Evolutionary conservation across 805 yeast species (phyloP).

Genomic region (Zygoascus flipseniorum): DNA sequence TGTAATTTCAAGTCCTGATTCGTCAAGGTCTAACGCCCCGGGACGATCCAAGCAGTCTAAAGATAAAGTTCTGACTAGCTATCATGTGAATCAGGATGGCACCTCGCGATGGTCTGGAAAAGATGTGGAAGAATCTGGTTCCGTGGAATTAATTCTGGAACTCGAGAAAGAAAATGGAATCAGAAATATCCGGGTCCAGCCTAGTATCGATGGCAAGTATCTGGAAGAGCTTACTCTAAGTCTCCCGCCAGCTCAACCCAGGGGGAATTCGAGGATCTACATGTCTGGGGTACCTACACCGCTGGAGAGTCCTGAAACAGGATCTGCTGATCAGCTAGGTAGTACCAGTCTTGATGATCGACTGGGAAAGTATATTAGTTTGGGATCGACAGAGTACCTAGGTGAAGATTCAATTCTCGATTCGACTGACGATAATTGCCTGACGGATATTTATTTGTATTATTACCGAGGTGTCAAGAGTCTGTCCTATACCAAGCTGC

Average conservation of each 20-base stretch:
- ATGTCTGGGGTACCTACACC: neutral
- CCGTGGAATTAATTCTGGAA: neutral
- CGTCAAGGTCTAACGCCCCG: neutral
- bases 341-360: neutral
- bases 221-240: neutral
- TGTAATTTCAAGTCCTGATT: constrained; percentile 10
- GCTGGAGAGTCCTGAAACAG: neutral
- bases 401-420: neutral
- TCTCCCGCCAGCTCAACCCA: neutral
- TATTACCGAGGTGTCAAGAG: constrained; percentile 17
- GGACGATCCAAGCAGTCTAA: neutral
- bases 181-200: neutral
- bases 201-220: neutral
- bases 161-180: neutral
- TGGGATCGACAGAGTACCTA: neutral
- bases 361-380: neutral
- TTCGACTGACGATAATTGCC: neutral
- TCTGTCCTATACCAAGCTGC: constrained; percentile 8
- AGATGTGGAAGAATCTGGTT: neutral
- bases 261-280: neutral
- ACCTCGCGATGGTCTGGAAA: neutral
- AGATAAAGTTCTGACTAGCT: neutral
- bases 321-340: neutral
- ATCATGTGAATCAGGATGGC: neutral
- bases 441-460: constrained; percentile 11